Conservation (phyloP, 176 grass and related monocot genomes). For the Canna indica region DNA sequence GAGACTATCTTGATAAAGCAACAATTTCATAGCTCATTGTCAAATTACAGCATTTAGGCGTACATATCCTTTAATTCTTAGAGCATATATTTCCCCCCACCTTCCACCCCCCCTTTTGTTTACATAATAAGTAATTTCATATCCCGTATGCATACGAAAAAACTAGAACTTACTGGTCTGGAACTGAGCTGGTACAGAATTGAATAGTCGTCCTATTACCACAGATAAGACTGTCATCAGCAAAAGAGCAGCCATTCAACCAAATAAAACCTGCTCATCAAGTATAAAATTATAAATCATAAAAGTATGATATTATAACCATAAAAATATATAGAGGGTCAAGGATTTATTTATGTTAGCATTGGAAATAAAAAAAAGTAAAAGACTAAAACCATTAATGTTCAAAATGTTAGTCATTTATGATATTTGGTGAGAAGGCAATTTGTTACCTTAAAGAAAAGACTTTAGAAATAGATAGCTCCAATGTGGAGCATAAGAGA, state of each 20-base stretch:
- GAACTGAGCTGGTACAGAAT: constrained; percentile 83
- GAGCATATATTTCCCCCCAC: not conserved
- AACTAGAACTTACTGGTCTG: constrained; percentile 67
- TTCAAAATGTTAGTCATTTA: not conserved
- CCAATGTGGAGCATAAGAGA: not conserved
- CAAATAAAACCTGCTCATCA: constrained; percentile 63
- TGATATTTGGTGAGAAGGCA: not conserved
- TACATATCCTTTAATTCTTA: not conserved
- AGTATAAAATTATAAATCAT: not conserved
- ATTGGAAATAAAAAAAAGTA: not conserved
- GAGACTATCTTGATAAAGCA: not conserved
- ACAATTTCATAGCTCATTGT: not conserved
- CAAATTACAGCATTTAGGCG: not conserved
- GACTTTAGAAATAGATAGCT: not conserved
- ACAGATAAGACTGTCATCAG: constrained; percentile 88
- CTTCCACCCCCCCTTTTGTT: not conserved
- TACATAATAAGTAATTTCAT: not conserved
- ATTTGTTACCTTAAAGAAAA: not conserved
- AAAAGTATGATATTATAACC: not conserved
- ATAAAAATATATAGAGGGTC: not conserved
- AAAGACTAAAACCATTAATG: not conserved
- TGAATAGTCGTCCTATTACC: constrained; percentile 72
- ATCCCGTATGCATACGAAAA: not conserved
- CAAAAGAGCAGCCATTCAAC: constrained; percentile 78
- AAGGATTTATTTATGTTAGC: not conserved